Conservation (phyloP, 2,329 filamentous ascomycete species). For the Macrophomina phaseolina region DNA sequence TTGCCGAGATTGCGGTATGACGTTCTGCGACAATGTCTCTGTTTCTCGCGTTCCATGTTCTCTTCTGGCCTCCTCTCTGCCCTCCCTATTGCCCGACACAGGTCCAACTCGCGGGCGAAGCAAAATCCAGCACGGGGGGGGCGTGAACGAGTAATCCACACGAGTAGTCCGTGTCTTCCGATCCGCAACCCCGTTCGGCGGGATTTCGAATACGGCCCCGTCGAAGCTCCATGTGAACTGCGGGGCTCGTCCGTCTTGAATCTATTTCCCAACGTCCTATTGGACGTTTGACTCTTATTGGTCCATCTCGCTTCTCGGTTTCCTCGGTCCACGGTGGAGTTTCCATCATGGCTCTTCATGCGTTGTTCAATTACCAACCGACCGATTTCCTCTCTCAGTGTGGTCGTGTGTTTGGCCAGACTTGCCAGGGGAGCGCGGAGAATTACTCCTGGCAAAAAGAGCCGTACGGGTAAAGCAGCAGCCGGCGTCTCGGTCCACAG, state of each 20-base stretch:
- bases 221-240: conserved; percentile 1
- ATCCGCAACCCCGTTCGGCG: conserved; percentile 10
- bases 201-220: background rate
- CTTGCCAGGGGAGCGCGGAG: background rate
- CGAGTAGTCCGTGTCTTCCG: background rate
- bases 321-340: conserved; percentile 16
- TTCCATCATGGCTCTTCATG: background rate
- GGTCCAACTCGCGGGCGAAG: background rate
- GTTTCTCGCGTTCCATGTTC: conserved; percentile 15
- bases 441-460: background rate
- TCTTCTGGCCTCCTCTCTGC: background rate
- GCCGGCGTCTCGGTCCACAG: background rate
- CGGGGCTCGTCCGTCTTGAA: conserved; percentile 12
- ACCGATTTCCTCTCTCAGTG: conserved; percentile 8
- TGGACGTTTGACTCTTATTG: conserved; percentile 15
- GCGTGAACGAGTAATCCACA: background rate
- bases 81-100: background rate
- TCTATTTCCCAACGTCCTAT: conserved; percentile 9
- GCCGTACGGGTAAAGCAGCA: conserved; percentile 1
- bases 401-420: conserved; percentile 4
- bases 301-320: conserved; percentile 23
- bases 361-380: conserved; percentile 2
- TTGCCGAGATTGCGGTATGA: conserved; percentile 25
- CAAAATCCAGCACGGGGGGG: background rate
- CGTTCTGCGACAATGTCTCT: conserved; percentile 18